These are phyloP conservation scores for Atkinsonella hypoxylon DNA, from an alignment of 2,329 filamentous ascomycete species.

Conservation along the genomic window DNA sequence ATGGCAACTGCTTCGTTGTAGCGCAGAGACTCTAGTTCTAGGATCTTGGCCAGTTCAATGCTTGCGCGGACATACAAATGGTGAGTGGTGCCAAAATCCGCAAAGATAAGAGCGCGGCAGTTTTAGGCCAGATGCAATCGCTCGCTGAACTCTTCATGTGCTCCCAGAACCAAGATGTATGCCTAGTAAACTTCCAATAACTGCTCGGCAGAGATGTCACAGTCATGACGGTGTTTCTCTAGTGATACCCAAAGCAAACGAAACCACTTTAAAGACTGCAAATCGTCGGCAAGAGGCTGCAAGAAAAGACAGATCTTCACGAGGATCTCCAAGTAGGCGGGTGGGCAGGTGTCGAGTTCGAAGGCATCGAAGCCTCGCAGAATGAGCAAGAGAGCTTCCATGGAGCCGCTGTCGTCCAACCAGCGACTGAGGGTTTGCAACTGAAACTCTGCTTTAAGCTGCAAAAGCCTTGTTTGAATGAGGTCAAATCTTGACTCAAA, in stretches of 20 bases:
- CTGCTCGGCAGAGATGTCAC: constrained; percentile 5
- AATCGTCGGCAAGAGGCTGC: constrained; percentile 2
- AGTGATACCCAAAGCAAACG: constrained; percentile 6
- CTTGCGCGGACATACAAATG: constrained; percentile 4
- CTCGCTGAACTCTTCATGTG: constrained; percentile 5
- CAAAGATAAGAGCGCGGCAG: constrained; percentile 1
- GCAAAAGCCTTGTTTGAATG: constrained; percentile 3
- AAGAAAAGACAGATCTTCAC: constrained; percentile 7
- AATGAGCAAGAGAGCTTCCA: constrained; percentile 1
- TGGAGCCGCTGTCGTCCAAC: not conserved
- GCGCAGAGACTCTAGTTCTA: constrained; percentile 5
- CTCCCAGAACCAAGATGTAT: constrained; percentile 5
- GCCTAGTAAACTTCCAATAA: constrained; percentile 7
- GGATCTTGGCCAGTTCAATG: constrained; percentile 7
- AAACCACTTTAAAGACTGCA: constrained; percentile 5
- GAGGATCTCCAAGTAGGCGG: constrained; percentile 4
- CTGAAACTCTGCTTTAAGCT: constrained; percentile 4
- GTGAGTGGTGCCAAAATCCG: constrained; percentile 1
- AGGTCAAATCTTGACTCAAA: constrained; percentile 6
- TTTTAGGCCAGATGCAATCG: constrained; percentile 1
- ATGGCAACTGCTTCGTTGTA: constrained; percentile 6
- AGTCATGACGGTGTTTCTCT: constrained; percentile 7
- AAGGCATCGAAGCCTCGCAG: constrained; percentile 4
- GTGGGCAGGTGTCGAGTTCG: constrained; percentile 5
- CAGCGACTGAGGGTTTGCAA: constrained; percentile 4